Base-by-base conservation (phyloP, 371 early-diverging fungal genomes). In the Rhizomucor pusillus region DNA sequence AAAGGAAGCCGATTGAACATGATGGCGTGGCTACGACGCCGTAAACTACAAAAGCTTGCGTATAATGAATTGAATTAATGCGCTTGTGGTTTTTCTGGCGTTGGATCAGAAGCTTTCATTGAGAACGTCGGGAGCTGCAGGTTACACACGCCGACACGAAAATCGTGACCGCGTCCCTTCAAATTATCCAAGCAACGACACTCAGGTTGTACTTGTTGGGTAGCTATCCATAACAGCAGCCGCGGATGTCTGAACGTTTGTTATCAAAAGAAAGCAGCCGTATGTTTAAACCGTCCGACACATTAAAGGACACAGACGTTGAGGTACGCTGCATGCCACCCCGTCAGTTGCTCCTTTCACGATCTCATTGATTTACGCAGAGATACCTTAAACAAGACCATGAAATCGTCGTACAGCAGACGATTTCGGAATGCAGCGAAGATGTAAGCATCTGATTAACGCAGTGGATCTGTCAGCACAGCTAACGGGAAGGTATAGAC, bases 291-390 rank as follows among this genome's bases (percentile, higher is more conserved):
- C 79, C 86, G 20, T 59, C 80, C 43, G 79, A 79, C 48, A 77
- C 84, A 5, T 60, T 85, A 18, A 70, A 73, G 36, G 90, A 90
- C 51, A 87, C 88, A 11, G 90, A 93, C 62, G 82, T 91, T n/a
- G 90, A 88, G 71, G 81, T 74, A 70, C 5, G 20, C 14, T 23
- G 18, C 18, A 49, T 44, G 23, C 9, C 9, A 41, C 43, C 24
- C 13, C 11, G 39, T 14, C 29, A 20, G 41, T 23, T 45, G 34
- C 12, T 14, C 10, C 34, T 23, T 12, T 11, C 20, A 5, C 45
- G 48, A 18, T 49, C 1, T 6, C 49, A 18, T 43, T 20, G n/a
- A 2, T 2, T 41, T n/a, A n/a, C n/a, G 18, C 60, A 87, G 69
- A 86, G 80, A 40, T 92, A 79, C 61, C 57, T 93, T 59, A 56